phyloP scores from a whole-genome alignment of 163 green algal genomes.

The Chlorella variabilis region DNA sequence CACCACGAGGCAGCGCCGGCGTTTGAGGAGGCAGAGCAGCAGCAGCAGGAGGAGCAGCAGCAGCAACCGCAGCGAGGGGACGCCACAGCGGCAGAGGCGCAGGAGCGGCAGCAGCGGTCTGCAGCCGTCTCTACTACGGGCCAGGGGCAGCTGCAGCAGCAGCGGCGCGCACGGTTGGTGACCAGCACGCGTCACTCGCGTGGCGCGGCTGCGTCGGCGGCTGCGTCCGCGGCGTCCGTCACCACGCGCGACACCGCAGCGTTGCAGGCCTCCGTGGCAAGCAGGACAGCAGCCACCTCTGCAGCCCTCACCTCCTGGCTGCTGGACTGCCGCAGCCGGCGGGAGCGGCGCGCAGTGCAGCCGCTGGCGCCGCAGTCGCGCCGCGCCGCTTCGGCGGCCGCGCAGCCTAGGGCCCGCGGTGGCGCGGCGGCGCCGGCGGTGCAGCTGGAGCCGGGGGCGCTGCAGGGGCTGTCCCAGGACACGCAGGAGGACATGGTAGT shows the following conservation, averaged over 20 bases:
- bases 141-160: neutral
- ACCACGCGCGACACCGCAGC: neutral
- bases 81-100: neutral
- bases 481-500: neutral
- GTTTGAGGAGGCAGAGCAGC: neutral
- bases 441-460: neutral
- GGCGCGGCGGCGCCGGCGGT: neutral
- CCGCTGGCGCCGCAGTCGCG: neutral
- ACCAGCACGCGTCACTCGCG: conserved; percentile 5
- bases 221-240: too few relatives aligned
- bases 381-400: neutral
- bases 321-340: conserved; percentile 18
- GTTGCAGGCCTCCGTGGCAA: neutral
- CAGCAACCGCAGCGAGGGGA: neutral
- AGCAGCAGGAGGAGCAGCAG: neutral
- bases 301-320: conserved; percentile 4
- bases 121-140: neutral
- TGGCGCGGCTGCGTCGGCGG: neutral
- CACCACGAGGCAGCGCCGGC: neutral
- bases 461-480: neutral
- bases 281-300: neutral
- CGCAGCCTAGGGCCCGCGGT: neutral
- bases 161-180: neutral
- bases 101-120: neutral
- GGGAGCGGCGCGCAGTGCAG: neutral